Conservation (phyloP, 1,139 yeast genomes). For the Eremothecium sinecaudum region DNA sequence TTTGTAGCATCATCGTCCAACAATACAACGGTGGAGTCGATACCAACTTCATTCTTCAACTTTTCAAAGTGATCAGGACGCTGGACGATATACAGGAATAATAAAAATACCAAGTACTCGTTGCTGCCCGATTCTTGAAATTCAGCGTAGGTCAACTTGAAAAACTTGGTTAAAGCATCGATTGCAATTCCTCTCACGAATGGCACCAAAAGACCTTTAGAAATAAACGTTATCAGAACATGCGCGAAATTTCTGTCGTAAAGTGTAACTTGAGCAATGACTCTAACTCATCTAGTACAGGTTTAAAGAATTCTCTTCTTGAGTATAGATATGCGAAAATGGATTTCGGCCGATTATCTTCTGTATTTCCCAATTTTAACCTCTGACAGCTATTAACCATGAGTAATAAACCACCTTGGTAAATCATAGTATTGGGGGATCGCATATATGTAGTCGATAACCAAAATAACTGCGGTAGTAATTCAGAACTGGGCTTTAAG, state of each 20-base stretch:
- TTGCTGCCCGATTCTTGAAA: conserved; percentile 7
- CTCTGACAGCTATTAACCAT: conserved; percentile 30
- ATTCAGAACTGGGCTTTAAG: conserved; percentile 43
- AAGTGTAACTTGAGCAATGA: conserved; percentile 36
- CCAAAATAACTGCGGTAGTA: conserved; percentile 61
- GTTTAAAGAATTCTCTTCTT: conserved; percentile 33
- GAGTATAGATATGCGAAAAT: conserved; percentile 11
- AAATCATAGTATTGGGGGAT: conserved; percentile 37
- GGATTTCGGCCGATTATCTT: conserved; percentile 8
- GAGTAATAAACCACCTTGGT: conserved; percentile 48
- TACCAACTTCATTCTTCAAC: conserved; percentile 40
- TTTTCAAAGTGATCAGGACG: conserved; percentile 42
- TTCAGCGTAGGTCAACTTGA: conserved; percentile 38
- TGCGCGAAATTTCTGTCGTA: conserved; percentile 45
- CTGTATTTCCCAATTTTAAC: conserved; percentile 23
- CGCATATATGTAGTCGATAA: conserved; percentile 39
- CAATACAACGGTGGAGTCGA: conserved; percentile 31
- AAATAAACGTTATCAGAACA: conserved; percentile 42
- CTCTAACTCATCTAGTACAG: conserved; percentile 41
- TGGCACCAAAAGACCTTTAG: conserved; percentile 58
- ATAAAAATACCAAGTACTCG: conserved; percentile 39
- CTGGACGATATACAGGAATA: conserved; percentile 46
- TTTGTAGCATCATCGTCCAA: conserved; percentile 32
- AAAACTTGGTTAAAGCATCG: conserved; percentile 41
- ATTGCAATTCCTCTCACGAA: conserved; percentile 51